phyloP scores from a whole-genome alignment of 2,329 filamentous ascomycete genomes.

The Epichloe glyceriae region DNA sequence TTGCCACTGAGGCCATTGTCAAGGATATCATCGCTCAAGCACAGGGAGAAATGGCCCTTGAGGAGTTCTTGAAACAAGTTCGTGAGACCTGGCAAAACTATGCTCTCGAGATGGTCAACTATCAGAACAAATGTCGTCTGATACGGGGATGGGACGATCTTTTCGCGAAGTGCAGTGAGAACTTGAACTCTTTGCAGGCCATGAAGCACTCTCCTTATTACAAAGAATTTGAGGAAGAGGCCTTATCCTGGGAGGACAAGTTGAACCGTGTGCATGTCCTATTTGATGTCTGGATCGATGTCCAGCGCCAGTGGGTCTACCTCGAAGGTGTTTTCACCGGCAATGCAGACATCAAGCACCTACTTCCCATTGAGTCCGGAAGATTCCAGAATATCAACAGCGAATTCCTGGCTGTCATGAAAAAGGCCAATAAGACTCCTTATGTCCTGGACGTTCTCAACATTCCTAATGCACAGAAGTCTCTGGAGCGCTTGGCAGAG shows the following conservation, averaged over 20 bases:
- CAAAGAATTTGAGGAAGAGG: slow-evolving; percentile 98
- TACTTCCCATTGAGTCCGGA: slow-evolving; percentile 90
- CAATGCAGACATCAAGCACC: slow-evolving; percentile 96
- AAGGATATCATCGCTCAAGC: slow-evolving; percentile 90
- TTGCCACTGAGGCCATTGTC: slow-evolving; percentile 75
- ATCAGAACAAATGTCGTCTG: slow-evolving; percentile 94
- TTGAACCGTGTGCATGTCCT: slow-evolving; percentile 93
- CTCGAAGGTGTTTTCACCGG: slow-evolving; percentile 97
- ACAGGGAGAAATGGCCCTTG: slow-evolving; percentile 93
- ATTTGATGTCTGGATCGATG: slow-evolving; percentile 99
- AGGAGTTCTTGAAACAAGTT: slow-evolving; percentile 94
- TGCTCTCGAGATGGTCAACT: slow-evolving; percentile 83
- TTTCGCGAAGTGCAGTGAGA: slow-evolving; percentile 96
- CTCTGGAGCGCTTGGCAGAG: slow-evolving; percentile 88
- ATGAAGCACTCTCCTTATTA: slow-evolving; percentile 99
- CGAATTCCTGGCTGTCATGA: slow-evolving; percentile 98
- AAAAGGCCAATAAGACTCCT: slow-evolving; percentile 94
- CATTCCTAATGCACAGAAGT: slow-evolving; percentile 92
- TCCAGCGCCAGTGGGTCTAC: slow-evolving; percentile 99
- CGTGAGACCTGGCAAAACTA: slow-evolving; percentile 96
- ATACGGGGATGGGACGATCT: slow-evolving; percentile 98
- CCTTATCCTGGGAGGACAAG: slow-evolving; percentile 93
- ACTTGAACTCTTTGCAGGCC: slow-evolving; percentile 90
- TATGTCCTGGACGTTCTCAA: slow-evolving; percentile 92
- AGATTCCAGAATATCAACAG: slow-evolving; percentile 99